A percentile compares a stretch with the other conserved stretches of the same genome.
These are phyloP conservation scores for Haplosporangium sp. DNA, from an alignment of 371 early-diverging fungal genomes.

Conservation along the genomic window DNA sequence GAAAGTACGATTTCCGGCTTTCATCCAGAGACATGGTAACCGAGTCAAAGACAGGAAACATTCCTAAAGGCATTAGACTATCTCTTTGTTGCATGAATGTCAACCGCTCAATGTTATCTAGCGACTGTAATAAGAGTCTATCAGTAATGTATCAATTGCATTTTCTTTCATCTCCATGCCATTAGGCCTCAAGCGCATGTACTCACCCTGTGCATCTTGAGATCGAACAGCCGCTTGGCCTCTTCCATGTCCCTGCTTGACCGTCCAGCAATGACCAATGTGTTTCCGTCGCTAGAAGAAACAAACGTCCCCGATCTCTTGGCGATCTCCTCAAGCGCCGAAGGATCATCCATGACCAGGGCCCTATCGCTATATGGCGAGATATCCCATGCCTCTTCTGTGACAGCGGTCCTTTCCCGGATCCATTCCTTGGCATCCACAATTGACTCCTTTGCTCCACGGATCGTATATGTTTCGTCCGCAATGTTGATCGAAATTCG, in stretches of 20 bases:
- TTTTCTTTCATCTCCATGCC: neutral
- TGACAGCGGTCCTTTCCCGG: constrained; percentile 38
- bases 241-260: constrained; percentile 34
- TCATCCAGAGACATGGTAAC: constrained; percentile 28
- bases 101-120: constrained; percentile 2
- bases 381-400: constrained; percentile 51
- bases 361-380: constrained; percentile 27
- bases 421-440: constrained; percentile 36
- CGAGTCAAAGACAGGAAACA: constrained; percentile 48
- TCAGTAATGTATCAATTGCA: neutral
- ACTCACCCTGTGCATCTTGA: constrained; percentile 35
- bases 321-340: constrained; percentile 45
- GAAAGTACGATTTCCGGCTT: constrained; percentile 28
- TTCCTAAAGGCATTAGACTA: constrained; percentile 27
- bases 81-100: constrained; percentile 28
- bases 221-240: constrained; percentile 46
- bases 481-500: constrained; percentile 46
- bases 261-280: constrained; percentile 38
- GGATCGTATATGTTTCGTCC: constrained; percentile 46
- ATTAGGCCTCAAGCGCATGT: neutral
- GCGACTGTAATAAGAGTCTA: neutral
- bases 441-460: constrained; percentile 26
- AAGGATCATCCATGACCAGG: constrained; percentile 16
- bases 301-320: constrained; percentile 47
- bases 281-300: constrained; percentile 14